Evolutionary conservation across 78 protist species (phyloP).

Genomic region (Chrysochromulina tobinii): DNA sequence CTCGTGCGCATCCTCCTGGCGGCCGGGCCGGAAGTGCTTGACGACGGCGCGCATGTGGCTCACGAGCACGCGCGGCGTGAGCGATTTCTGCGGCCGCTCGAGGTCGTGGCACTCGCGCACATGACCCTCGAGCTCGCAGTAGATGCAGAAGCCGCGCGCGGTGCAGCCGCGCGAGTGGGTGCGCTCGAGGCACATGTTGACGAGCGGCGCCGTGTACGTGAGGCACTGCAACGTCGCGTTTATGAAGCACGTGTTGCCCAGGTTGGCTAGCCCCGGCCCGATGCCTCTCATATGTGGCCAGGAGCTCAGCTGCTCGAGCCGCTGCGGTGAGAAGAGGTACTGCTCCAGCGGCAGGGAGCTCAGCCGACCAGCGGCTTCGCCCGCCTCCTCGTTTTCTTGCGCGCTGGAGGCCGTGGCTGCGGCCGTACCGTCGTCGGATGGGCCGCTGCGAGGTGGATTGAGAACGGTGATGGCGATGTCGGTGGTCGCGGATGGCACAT

Average conservation of each 20-base stretch:
- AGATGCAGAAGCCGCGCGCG: slow-evolving; percentile 49
- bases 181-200: background rate
- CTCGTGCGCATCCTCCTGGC: slow-evolving; percentile 78
- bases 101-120: background rate
- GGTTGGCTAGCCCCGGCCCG: slow-evolving; percentile 45
- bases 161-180: background rate
- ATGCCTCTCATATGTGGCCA: background rate
- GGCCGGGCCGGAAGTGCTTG: slow-evolving; percentile 32
- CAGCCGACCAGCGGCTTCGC: no score
- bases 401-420: no score
- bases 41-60: slow-evolving; percentile 4
- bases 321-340: background rate
- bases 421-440: no score
- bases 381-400: no score
- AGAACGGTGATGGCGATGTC: no score
- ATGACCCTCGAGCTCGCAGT: slow-evolving; percentile 58
- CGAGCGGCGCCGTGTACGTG: slow-evolving; percentile 76
- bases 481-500: no score
- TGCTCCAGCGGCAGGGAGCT: background rate
- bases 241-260: slow-evolving; percentile 94
- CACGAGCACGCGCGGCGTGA: slow-evolving; percentile 42
- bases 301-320: background rate
- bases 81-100: background rate
- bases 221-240: slow-evolving; percentile 91
- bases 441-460: no score